Conservation (phyloP, 139 green algal genomes). For the Volvox reticuliferus region DNA sequence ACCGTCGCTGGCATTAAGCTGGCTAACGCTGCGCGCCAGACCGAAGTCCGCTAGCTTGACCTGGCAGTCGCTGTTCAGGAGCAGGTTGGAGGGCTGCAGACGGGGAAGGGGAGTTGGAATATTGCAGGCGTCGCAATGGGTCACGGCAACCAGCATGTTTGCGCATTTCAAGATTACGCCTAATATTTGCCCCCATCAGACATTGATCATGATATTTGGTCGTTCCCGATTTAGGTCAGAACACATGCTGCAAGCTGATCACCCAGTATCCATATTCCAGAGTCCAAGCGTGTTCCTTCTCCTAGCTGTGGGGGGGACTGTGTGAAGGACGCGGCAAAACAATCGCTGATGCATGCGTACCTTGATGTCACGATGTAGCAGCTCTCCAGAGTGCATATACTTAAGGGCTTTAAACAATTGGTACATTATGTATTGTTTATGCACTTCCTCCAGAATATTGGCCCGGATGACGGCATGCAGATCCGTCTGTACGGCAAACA, state of each 20-base stretch:
- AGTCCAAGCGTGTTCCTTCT: no score
- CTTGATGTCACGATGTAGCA: constrained; percentile 99
- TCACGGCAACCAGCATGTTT: no score
- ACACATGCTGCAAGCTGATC: no score
- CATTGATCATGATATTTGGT: no score
- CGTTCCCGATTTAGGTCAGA: no score
- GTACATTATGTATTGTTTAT: constrained; percentile 99
- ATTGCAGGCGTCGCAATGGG: no score
- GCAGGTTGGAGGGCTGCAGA: constrained; percentile 94
- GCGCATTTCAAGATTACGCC: no score
- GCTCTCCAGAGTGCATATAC: constrained; percentile 97
- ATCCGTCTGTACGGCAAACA: constrained; percentile 74
- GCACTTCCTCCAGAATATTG: constrained; percentile 96
- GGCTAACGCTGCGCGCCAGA: constrained; percentile 76
- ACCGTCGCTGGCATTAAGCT: constrained; percentile 69
- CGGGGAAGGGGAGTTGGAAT: not conserved
- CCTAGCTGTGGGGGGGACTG: no score
- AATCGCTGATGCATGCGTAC: constrained; percentile 39
- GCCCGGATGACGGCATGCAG: constrained; percentile 95
- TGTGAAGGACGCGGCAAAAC: no score
- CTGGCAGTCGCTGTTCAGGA: constrained; percentile 97
- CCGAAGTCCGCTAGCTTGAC: constrained; percentile 94
- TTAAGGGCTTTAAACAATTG: constrained; percentile 96
- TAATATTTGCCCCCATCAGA: no score
- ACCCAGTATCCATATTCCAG: no score